A percentile compares a stretch with the other conserved stretches of the same genome.
Conservation (phyloP, 148 eudicot species). For the Amaranthus cruentus region DNA sequence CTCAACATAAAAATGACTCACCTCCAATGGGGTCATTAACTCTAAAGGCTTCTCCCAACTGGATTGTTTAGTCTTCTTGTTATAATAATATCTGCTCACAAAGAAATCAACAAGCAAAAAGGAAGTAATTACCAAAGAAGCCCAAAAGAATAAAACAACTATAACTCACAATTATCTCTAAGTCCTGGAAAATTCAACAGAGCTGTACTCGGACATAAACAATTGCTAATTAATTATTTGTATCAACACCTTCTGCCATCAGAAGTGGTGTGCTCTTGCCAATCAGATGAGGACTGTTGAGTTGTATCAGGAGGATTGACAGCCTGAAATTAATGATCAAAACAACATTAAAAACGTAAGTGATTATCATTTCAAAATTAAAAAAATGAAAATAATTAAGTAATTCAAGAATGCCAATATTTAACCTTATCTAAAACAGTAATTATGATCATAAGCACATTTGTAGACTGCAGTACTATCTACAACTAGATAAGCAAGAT, state of each 20-base stretch:
- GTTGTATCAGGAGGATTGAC: slow-evolving; percentile 34
- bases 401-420: too few relatives aligned
- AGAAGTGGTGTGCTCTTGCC: slow-evolving; percentile 78
- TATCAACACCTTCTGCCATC: slow-evolving; percentile 71
- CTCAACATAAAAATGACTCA: slow-evolving; percentile 34
- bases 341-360: neutral
- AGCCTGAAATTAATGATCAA: slow-evolving; percentile 34
- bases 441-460: neutral
- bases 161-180: neutral
- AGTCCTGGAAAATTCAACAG: too few relatives aligned
- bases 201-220: too few relatives aligned
- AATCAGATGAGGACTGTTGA: slow-evolving; percentile 69
- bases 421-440: too few relatives aligned
- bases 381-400: neutral
- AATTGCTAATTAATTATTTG: too few relatives aligned
- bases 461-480: neutral
- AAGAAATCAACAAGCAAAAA: neutral
- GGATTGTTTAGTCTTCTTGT: slow-evolving; percentile 86
- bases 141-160: neutral
- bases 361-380: neutral
- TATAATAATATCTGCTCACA: slow-evolving; percentile 74
- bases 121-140: neutral
- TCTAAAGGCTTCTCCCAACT: slow-evolving; percentile 98
- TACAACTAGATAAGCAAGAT: neutral
- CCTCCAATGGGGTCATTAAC: slow-evolving; percentile 94